Conservation (phyloP, 768 basidiomycete species). For the Clavaria fumosa region DNA sequence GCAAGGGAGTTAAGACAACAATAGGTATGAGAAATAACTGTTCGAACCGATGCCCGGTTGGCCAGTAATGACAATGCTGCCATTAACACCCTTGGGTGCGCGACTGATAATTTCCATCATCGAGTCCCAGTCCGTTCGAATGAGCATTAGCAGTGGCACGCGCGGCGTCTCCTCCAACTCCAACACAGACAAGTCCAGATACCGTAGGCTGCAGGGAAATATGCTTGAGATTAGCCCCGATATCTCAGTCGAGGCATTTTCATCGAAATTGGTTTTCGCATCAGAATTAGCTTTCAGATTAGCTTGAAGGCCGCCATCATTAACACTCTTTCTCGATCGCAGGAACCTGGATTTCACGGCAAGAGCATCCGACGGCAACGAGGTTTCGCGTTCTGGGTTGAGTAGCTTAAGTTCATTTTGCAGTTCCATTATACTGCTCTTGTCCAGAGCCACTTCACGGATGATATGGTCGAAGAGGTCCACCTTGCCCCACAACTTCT, state of each 20-base stretch:
- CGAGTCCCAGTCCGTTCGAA: conserved; percentile 6
- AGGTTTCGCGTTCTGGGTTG: conserved; percentile 5
- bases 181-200: conserved; percentile 10
- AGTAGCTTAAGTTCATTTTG: background rate
- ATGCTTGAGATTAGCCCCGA: conserved; percentile 1
- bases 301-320: background rate
- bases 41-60: conserved; percentile 9
- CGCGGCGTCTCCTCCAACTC: conserved; percentile 2
- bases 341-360: conserved; percentile 7
- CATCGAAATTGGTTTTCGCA: background rate
- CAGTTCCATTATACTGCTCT: conserved; percentile 3
- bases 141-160: conserved; percentile 8
- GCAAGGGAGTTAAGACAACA: background rate
- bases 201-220: conserved; percentile 8
- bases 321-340: background rate
- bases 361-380: conserved; percentile 5
- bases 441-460: conserved; percentile 8
- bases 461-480: conserved; percentile 6
- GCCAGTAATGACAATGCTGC: conserved; percentile 7
- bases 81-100: conserved; percentile 2
- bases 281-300: background rate
- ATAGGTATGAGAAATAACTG: conserved; percentile 1
- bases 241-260: background rate
- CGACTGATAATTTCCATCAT: conserved; percentile 6
- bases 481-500: conserved; percentile 6